Base-by-base conservation (phyloP, 495 filamentous ascomycete genomes). In the Talaromyces stipitatus region DNA sequence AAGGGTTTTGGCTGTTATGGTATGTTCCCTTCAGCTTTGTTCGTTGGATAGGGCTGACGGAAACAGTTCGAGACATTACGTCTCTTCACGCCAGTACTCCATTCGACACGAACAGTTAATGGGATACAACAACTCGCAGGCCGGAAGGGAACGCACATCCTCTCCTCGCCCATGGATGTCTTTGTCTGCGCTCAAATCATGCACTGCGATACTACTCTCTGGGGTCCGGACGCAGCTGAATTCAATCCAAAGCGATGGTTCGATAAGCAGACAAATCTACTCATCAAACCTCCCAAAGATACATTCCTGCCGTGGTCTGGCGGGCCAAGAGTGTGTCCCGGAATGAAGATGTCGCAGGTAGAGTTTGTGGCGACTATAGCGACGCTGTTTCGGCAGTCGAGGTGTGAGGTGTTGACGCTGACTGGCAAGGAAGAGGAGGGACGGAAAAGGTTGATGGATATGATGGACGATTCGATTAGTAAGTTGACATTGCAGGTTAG, bases 241-340 rank as follows among this genome's bases (percentile, higher is more conserved):
- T 86, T 82, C 62, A 67, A 64, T 14, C 83, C 83, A 0, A 64
- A 67, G 16, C 72, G 83, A 47, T 78, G 69, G 80, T 55, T 71
- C 11, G 60, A 65, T 36, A 55, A 56, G n/a, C 66, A 70, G 22
- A 29, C 58, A 11, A 61, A 60, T 0, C 45, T 55, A 23, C 16
- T 78, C 4, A 58, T 69, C 10, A 56, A 56, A 2, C 71, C 71
- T 1, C 10, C 58, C 1, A 71, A 72, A 32, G 71, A 72, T 1
- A 64, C 68, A 0, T 82, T 69, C 53, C 16, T 79, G 2, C 71
- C 72, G 0, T 84, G 79, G 79, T 76, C 78, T 1, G 72, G 71
- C 0, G 79, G 79, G 11, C 59, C 69, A 1, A 64, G 73, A 0
- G 60, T 72, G 30, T 82, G 79, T 51, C 76, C 78, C 1, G 81